These are phyloP conservation scores for Starmerella bacillaris DNA, from an alignment of 805 yeast species.

Conservation along the genomic window DNA sequence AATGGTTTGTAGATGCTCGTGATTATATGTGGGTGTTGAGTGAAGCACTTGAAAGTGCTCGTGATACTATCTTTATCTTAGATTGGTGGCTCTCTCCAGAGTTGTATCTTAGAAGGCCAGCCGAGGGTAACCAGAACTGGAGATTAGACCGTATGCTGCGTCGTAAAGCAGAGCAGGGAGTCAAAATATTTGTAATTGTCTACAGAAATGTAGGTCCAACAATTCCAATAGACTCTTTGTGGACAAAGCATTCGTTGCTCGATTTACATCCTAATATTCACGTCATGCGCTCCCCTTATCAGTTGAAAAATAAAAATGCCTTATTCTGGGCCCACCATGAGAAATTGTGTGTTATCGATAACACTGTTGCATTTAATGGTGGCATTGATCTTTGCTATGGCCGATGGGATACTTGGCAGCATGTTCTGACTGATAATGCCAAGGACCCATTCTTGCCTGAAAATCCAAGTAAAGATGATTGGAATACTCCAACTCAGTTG, in stretches of 20 bases:
- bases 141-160: slow-evolving; percentile 75
- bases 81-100: slow-evolving; percentile 99
- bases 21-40: slow-evolving; percentile 95
- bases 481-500: slow-evolving; percentile 29
- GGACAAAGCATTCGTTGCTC: slow-evolving; percentile 84
- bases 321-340: slow-evolving; percentile 99
- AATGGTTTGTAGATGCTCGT: slow-evolving; percentile 92
- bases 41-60: slow-evolving; percentile 80
- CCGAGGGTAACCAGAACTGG: slow-evolving; percentile 87
- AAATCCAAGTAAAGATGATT: slow-evolving; percentile 25
- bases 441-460: slow-evolving; percentile 23
- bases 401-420: slow-evolving; percentile 92
- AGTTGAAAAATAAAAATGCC: slow-evolving; percentile 65
- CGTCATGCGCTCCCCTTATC: slow-evolving; percentile 88
- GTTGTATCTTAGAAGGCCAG: slow-evolving; percentile 78
- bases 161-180: slow-evolving; percentile 85
- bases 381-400: slow-evolving; percentile 95
- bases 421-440: slow-evolving; percentile 65
- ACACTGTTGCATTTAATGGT: slow-evolving; percentile 76
- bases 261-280: slow-evolving; percentile 73
- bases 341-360: slow-evolving; percentile 71
- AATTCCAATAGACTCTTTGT: slow-evolving; percentile 81
- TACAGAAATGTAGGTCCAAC: slow-evolving; percentile 88
- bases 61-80: slow-evolving; percentile 81
- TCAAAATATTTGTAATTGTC: slow-evolving; percentile 75